Conservation (phyloP, 1,284 basidiomycete genomes). For the Puccinia horiana region DNA sequence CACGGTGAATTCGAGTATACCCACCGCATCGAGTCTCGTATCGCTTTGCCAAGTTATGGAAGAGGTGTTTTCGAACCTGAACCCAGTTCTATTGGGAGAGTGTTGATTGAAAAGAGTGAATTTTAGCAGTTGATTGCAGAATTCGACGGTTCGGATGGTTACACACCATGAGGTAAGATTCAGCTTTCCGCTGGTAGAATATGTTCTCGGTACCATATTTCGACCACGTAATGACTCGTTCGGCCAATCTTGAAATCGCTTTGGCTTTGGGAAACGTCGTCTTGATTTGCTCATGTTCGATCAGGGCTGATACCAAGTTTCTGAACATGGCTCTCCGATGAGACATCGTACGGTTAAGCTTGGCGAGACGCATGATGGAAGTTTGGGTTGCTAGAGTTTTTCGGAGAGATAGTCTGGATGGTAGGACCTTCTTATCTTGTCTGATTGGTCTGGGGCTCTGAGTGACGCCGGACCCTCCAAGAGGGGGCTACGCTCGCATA, state of each 20-base stretch:
- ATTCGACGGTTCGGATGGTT: conserved; percentile 38
- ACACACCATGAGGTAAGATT: conserved; percentile 15
- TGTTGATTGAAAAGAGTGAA: neutral
- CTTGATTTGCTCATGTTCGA: conserved; percentile 93
- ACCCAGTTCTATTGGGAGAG: conserved; percentile 53
- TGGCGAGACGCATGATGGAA: conserved; percentile 39
- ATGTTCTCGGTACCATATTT: neutral
- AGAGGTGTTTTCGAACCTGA: conserved; percentile 71
- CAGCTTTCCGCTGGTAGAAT: conserved; percentile 35
- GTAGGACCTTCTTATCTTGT: no score
- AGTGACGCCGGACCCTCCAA: no score
- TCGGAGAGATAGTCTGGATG: neutral
- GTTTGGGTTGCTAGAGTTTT: neutral
- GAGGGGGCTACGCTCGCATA: no score
- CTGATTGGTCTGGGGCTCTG: no score
- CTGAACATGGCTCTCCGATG: conserved; percentile 60
- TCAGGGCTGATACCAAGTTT: conserved; percentile 89
- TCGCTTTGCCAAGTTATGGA: conserved; percentile 75
- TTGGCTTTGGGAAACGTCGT: conserved; percentile 95
- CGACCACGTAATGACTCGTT: conserved; percentile 68
- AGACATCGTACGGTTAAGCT: conserved; percentile 49
- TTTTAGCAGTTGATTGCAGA: conserved; percentile 56
- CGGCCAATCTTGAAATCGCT: conserved; percentile 84
- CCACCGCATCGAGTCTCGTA: conserved; percentile 84
- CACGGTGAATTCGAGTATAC: conserved; percentile 90